A percentile compares a stretch with the other conserved stretches of the same genome.
Evolutionary conservation across 345 rosid species (phyloP).

Genomic region (Eucalyptus curtisii): DNA sequence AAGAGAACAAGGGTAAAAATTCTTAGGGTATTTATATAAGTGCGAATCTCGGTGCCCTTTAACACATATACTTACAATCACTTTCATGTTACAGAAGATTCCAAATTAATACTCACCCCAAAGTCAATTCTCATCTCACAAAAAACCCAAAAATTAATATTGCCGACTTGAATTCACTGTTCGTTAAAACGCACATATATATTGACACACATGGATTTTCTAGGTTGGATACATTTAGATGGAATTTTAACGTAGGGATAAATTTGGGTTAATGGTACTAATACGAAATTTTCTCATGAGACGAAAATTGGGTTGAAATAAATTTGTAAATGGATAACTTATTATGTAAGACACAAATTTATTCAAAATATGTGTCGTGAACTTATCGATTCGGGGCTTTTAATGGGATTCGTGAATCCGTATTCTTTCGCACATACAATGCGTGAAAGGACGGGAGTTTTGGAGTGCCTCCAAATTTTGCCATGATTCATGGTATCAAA

Average conservation of each 20-base stretch:
- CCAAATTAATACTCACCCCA: neutral
- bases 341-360: neutral
- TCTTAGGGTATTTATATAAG: neutral
- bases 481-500: neutral
- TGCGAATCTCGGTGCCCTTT: neutral
- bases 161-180: neutral
- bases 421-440: neutral
- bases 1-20: neutral
- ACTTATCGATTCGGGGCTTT: neutral
- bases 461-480: neutral
- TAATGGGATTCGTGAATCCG: neutral
- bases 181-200: neutral
- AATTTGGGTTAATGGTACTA: neutral
- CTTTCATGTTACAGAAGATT: no score
- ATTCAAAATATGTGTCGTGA: neutral
- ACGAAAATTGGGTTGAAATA: no score
- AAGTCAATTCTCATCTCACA: neutral
- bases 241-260: neutral
- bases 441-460: neutral
- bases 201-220: rapidly evolving
- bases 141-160: no score
- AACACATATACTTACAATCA: no score
- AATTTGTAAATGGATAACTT: neutral
- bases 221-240: neutral
- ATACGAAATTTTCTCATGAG: neutral